Base-by-base conservation (phyloP, 1,284 basidiomycete genomes). In the Irpex sp. region DNA sequence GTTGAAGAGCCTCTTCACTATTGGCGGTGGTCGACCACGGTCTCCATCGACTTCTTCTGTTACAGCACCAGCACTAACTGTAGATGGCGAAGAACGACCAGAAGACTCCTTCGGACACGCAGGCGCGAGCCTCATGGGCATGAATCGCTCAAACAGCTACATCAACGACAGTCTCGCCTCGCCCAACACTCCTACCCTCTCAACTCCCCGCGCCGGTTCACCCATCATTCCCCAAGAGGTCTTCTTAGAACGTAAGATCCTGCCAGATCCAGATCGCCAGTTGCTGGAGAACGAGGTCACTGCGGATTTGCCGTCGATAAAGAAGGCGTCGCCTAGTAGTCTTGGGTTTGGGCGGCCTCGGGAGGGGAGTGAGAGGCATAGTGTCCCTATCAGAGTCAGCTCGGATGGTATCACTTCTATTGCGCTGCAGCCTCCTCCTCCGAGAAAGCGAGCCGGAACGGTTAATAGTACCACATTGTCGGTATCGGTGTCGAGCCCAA, bases 371-470 rank as follows among this genome's bases (percentile, higher is more conserved):
- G 56, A 45, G 8, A 48, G 21, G n/a, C 23, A 47, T 54, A 18
- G 54, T 18, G 12, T 59, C 23, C 37, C 57, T 7, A 56, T 62
- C 18, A 63, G 67, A 5, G 63, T 65, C 37, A 66, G 65, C 47
- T 57, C 56, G 1, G 62, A 63, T 12, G 14, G 62, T 56, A 23
- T 68, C 9, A 64, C 58, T 10, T 79, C 61, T 70, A 74, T 81
- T 0, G 82, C 85, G 16, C 75, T 89, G 57, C 85, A 87, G 55
- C 52, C 52, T 18, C 88, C 87, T 2, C 86, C 87, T 0, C 80
- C 83, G 56, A 85, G 75, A 52, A 76, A 82, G 66, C 78, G 75
- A 23, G 72, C 81, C 14, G 83, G 82, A 78, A 77, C 74, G 47
- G n/a, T 58, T 28, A 63, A 48, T 61, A 14, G 56, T 28, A 63